Conservation (phyloP, 257 asterid species). For the Prunella vulgaris region DNA sequence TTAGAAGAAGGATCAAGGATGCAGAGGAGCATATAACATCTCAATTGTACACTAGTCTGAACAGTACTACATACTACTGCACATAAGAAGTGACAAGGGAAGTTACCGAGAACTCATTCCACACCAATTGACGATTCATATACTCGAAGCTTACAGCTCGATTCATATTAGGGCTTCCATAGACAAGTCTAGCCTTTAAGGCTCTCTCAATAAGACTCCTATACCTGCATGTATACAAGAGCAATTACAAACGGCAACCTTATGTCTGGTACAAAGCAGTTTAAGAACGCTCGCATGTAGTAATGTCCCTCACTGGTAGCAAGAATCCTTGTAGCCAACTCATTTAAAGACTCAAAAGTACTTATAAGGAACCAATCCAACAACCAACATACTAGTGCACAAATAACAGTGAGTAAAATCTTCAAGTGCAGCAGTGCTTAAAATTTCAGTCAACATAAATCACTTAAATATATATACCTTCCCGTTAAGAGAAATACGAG, state of each 20-base stretch:
- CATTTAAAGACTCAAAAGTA: not conserved
- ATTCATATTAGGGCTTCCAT: conserved; percentile 90
- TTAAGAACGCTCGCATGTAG: not conserved
- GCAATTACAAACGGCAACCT: conserved; percentile 16
- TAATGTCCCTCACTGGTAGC: not conserved
- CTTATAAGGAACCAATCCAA: not conserved
- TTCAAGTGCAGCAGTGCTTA: not conserved
- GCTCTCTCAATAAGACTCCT: conserved; percentile 84
- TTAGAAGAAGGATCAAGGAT: not conserved
- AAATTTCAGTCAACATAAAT: not conserved
- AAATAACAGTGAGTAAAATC: not conserved
- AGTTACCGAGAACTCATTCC: conserved; percentile 95
- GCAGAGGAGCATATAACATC: conserved; percentile 2
- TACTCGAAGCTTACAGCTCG: conserved; percentile 96
- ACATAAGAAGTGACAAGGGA: conserved; percentile 18
- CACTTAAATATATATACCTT: conserved; percentile 46
- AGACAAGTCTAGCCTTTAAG: conserved; percentile 87
- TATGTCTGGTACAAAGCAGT: not conserved
- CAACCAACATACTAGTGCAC: not conserved
- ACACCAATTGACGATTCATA: conserved; percentile 95
- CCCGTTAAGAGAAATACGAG: conserved; percentile 89
- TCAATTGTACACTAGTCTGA: not conserved
- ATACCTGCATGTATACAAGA: conserved; percentile 49
- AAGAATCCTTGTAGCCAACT: not conserved
- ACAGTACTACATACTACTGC: not conserved